phyloP scores from a whole-genome alignment of 169 alveolate species.

The Fabrea salina region DNA sequence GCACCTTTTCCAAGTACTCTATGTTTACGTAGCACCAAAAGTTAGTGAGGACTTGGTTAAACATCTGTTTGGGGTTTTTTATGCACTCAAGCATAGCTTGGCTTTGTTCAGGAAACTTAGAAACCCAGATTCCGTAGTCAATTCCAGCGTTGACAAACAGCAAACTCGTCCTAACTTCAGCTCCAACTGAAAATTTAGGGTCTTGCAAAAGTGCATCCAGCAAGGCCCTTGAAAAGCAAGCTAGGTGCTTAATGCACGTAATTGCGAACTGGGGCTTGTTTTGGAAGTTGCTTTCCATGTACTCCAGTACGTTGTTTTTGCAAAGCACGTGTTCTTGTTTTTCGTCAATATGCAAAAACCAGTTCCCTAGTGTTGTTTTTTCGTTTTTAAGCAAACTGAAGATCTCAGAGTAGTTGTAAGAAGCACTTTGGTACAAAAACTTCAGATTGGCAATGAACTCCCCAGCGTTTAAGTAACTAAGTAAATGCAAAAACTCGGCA shows the following conservation, averaged over 20 bases:
- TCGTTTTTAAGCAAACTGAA: background rate
- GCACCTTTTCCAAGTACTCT: background rate
- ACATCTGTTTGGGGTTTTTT: background rate
- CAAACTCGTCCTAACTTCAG: conserved; percentile 7
- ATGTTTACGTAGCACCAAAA: conserved; percentile 23
- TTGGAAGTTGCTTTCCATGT: background rate
- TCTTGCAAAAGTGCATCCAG: background rate
- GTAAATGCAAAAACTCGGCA: background rate
- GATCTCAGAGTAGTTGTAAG: background rate
- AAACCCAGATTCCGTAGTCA: conserved; percentile 17
- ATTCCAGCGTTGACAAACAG: conserved; percentile 29
- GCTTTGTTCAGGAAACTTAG: background rate
- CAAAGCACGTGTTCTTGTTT: background rate
- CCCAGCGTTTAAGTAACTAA: background rate
- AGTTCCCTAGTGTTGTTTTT: background rate
- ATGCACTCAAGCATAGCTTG: background rate
- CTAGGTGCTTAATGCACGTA: background rate
- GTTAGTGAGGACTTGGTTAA: background rate
- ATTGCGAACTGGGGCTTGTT: background rate
- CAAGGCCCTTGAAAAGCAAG: conserved; percentile 3
- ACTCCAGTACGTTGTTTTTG: background rate
- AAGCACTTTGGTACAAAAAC: background rate
- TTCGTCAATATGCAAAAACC: conserved; percentile 19
- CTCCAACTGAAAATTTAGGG: background rate
- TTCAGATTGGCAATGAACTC: background rate